Base-by-base conservation (phyloP, 2,329 filamentous ascomycete genomes). In the Acrocalymma vagum region DNA sequence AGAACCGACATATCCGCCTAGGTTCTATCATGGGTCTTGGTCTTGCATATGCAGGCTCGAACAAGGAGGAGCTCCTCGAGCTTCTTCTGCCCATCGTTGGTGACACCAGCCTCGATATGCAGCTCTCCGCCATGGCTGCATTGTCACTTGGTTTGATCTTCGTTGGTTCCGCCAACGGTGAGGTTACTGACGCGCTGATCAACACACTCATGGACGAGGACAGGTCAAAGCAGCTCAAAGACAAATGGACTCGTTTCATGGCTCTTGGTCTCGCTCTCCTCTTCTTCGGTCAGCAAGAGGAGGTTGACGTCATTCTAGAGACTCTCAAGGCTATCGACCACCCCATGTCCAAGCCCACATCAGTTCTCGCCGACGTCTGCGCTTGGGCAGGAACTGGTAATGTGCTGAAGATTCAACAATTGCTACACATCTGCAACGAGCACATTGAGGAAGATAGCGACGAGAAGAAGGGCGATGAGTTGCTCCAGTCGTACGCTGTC, bases 231-330 rank as follows among this genome's bases (percentile, higher is more conserved):
- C 92, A 96, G 69, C 78, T 99, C 46, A 96, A 95, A 57, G 90
- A 97, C 74, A 99, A 97, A 74, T 99, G 94, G 94, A 94, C 92
- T 21, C 86, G 94, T 13, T 99, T 99, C 76, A 87, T 99, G 76
- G 92, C 90, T 14, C 85, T 99, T 27, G 94, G 94, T 52, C 81
- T 99, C 49, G 94, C 93, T 2, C 81, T 99, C 17, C 79, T 99
- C 18, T 99, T 91, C 81, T 97, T 99, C 60, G 94, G 94, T 25
- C 87, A 90, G 52, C 94, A 99, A 72, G 94, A 99, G 71, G 93
- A 97, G 70, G 94, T 97, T n/a, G 94, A 99, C 62, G 93, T 97
- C 42, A 92, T 97, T 53, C 76, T 97, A 21, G 94, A 99, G 75
- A 96, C 94, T 0, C 81, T 99, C 40, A 99, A 97, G 78, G 94